Percentiles rank a stretch among this genome's conserved stretches.
These are phyloP conservation scores for Brassica cretica DNA, from an alignment of 345 rosid genomes.

Conservation along the genomic window DNA sequence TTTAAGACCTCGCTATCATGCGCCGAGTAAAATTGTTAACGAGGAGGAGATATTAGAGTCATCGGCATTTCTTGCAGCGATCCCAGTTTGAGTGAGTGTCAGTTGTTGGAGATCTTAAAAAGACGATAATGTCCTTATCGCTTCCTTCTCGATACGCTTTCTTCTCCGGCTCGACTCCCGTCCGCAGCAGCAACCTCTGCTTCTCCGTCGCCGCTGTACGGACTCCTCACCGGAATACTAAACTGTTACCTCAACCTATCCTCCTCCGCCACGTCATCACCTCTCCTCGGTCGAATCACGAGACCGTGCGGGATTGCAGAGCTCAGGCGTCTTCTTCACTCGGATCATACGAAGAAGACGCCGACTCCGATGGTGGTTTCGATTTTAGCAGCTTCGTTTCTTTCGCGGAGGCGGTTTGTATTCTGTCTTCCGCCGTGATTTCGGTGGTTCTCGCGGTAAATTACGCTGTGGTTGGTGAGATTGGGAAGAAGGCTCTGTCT, in stretches of 20 bases:
- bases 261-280: constrained; percentile 35
- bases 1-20: constrained; percentile 6
- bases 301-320: constrained; percentile 17
- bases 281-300: constrained; percentile 2
- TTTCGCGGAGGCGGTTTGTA: constrained; percentile 54
- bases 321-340: constrained; percentile 29
- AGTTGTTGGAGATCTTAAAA: constrained; percentile 3
- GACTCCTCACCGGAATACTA: constrained; percentile 28
- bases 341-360: constrained; percentile 39
- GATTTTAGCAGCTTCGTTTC: constrained; percentile 53
- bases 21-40: background rate
- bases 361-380: constrained; percentile 27
- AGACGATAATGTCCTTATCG: constrained; percentile 49
- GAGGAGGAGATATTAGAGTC: background rate
- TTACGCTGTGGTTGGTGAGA: constrained; percentile 45
- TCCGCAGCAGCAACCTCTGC: constrained; percentile 36
- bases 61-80: constrained; percentile 19
- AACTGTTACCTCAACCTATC: constrained; percentile 30
- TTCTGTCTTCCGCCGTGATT: constrained; percentile 59
- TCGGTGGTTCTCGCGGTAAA: constrained; percentile 53
- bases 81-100: constrained; percentile 5
- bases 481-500: constrained; percentile 58
- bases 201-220: constrained; percentile 30
- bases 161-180: constrained; percentile 38
- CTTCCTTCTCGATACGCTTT: constrained; percentile 44